phyloP scores from a whole-genome alignment of 208 protist species.

The Leishmania arabica region DNA sequence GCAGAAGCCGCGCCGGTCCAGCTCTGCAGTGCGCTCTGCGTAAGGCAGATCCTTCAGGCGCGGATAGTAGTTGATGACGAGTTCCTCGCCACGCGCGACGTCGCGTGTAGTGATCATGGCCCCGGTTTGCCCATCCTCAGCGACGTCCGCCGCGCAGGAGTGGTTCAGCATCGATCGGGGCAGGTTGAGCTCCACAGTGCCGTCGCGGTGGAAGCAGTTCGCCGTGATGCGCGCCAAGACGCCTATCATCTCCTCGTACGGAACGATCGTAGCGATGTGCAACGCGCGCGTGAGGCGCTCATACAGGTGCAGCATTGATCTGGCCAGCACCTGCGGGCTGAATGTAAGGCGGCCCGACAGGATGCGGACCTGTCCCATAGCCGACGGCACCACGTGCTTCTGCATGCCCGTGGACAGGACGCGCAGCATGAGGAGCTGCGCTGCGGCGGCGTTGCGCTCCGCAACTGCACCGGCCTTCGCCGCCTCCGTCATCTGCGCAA shows the following conservation, averaged over 20 bases:
- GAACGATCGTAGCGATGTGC: conserved; percentile 62
- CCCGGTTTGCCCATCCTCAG: conserved; percentile 50
- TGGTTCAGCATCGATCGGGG: conserved; percentile 84
- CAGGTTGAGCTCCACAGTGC: conserved; percentile 64
- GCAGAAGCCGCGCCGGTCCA: conserved; percentile 54
- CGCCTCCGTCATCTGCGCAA: conserved; percentile 59
- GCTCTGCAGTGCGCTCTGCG: conserved; percentile 50
- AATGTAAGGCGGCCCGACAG: conserved; percentile 71
- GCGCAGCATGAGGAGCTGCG: conserved; percentile 80
- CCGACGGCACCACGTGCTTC: conserved; percentile 64
- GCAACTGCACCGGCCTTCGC: conserved; percentile 33
- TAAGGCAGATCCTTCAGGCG: conserved; percentile 62
- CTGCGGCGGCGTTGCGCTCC: conserved; percentile 69
- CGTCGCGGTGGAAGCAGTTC: conserved; percentile 74
- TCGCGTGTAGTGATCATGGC: conserved; percentile 52
- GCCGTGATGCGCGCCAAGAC: conserved; percentile 67
- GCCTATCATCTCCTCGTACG: conserved; percentile 84
- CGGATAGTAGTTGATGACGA: conserved; percentile 83
- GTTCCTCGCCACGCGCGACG: conserved; percentile 58
- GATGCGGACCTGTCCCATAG: conserved; percentile 69
- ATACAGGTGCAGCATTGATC: conserved; percentile 74
- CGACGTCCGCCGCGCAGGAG: conserved; percentile 79
- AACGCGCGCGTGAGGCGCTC: conserved; percentile 67
- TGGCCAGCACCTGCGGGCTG: conserved; percentile 51
- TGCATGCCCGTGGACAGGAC: conserved; percentile 55